Evolutionary conservation across 257 asterid species (phyloP).

Genomic region (Buddleja alternifolia): DNA sequence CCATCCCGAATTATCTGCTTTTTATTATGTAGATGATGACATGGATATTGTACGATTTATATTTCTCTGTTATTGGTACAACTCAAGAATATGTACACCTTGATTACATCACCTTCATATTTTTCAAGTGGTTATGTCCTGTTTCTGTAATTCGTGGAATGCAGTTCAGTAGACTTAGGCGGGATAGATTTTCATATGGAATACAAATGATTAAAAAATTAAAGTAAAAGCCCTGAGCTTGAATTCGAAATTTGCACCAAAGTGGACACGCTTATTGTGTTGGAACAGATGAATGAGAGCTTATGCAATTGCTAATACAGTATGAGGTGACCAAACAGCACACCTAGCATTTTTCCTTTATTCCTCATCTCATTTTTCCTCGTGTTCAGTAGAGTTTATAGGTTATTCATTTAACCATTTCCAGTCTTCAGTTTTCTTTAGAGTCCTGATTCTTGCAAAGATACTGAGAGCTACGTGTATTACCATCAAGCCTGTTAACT

Average conservation of each 20-base stretch:
- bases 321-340: not conserved
- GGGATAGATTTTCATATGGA: not conserved
- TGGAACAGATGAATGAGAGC: not conserved
- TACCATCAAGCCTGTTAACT: not conserved
- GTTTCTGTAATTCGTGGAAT: not conserved
- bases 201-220: not conserved
- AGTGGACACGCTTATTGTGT: not conserved
- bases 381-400: not conserved
- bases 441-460: not conserved
- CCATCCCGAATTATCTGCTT: not conserved
- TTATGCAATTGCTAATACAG: conserved; percentile 6
- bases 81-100: not conserved
- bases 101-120: not conserved
- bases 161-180: not conserved
- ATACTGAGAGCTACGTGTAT: not conserved
- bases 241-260: not conserved
- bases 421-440: not conserved
- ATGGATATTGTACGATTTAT: not conserved
- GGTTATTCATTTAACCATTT: not conserved
- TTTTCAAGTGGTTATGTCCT: not conserved
- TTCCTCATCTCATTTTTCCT: not conserved
- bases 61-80: not conserved
- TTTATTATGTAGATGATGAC: not conserved
- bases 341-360: not conserved
- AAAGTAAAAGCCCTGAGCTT: not conserved